Evolutionary conservation across 441 rosid genomes (phyloP).

Genomic region (Codiaeum variegatum): DNA sequence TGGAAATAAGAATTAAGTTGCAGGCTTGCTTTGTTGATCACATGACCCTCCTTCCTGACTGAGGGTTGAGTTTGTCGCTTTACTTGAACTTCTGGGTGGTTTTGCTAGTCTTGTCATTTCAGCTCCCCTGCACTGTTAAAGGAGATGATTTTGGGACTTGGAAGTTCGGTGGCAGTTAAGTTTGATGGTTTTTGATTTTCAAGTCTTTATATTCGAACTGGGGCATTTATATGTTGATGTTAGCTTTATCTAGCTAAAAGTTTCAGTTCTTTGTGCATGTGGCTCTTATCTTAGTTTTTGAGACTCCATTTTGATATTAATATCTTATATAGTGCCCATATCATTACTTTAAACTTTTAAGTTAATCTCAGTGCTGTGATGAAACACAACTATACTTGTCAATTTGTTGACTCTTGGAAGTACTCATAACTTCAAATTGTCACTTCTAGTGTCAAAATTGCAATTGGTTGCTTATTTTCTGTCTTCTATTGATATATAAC

Average conservation of each 20-base stretch:
- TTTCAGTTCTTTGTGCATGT: constrained; percentile 26
- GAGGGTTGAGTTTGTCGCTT: constrained; percentile 29
- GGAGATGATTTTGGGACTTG: constrained; percentile 50
- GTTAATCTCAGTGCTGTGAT: background rate
- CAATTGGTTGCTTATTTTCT: background rate
- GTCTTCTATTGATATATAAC: background rate
- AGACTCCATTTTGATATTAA: constrained; percentile 19
- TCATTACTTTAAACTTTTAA: background rate
- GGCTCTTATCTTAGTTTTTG: constrained; percentile 19
- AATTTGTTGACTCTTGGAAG: background rate
- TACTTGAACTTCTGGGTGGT: constrained; percentile 39
- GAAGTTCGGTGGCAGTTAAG: constrained; percentile 60
- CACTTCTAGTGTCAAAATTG: background rate
- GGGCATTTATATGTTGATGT: constrained; percentile 28
- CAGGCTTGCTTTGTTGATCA: constrained; percentile 22
- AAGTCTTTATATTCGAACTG: constrained; percentile 26
- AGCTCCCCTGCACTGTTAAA: constrained; percentile 45
- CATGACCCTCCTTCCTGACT: constrained; percentile 23
- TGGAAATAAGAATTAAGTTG: constrained; percentile 43
- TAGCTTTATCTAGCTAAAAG: constrained; percentile 21
- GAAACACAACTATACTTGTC: background rate
- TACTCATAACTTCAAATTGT: background rate
- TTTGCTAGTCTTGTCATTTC: constrained; percentile 49
- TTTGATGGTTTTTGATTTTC: constrained; percentile 43
- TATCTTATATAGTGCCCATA: constrained; percentile 3